Evolutionary conservation across 768 basidiomycete species (phyloP), one percentile per base, ranked within the genome.

Genomic region (Mycena maculata): DNA sequence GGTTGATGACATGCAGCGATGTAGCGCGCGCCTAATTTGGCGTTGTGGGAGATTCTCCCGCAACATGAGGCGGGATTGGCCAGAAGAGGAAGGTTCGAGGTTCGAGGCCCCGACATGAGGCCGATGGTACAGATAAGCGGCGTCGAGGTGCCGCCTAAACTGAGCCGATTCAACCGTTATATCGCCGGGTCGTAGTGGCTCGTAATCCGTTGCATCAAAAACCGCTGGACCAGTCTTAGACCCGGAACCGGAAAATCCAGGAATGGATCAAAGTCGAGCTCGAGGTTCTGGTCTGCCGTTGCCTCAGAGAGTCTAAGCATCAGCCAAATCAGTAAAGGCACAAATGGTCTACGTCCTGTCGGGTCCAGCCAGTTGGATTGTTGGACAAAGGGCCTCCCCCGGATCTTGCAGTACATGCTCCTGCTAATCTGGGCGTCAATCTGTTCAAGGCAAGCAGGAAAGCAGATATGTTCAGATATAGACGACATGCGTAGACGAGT

Each of bases 31-130:
- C 13, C 33, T 36, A 36, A 36, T 36, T 36, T 36, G 33, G 33
- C 33, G 13, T 7, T 36, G 33, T 36, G 33, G 33, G 33, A 67
- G 60, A 47, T 44, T 62, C 66, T 67, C 55, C 60, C 60, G 54
- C 25, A 53, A 62, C 60, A 67, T 67, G 66, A 67, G 66, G 66
- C 60, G 60, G 65, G 48, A 60, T 38, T 31, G 55, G 11, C 60
- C 56, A 44, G 16, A 67, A 38, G 30, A 53, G 66, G 66, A 52
- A 50, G 55, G 3, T 27, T 62, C 55, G 2, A 57, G 48, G 55
- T 55, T 58, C 27, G 66, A 57, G 53, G 60, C 36, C 22, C 48
- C 48, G 49, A 58, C 54, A 67, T 62, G 60, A 67, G 60, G 66
- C 55, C 33, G 48, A 10, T 49, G 54, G 49, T 60, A 23, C 48